Evolutionary conservation across 2,329 filamentous ascomycete species (phyloP).

Genomic region (Microascus cirrosus): DNA sequence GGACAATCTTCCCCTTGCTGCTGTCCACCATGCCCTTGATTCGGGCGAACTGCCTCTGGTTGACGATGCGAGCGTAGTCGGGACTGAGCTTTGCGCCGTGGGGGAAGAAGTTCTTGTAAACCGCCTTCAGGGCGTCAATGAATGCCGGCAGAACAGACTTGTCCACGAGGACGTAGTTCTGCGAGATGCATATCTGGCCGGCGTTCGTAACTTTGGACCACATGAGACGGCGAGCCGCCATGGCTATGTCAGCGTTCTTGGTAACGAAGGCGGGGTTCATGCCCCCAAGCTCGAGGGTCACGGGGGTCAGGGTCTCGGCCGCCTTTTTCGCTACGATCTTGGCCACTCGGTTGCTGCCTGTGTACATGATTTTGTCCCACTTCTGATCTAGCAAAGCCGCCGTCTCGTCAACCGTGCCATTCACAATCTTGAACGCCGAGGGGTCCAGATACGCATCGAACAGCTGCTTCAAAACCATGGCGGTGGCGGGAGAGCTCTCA

Average conservation of each 20-base stretch:
- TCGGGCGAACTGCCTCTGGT: conserved; percentile 65
- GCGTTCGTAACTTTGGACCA: conserved; percentile 85
- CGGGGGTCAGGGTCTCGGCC: conserved; percentile 77
- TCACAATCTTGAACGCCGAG: conserved; percentile 64
- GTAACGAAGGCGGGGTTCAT: conserved; percentile 88
- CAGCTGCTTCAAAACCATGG: conserved; percentile 70
- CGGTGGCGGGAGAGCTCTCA: conserved; percentile 65
- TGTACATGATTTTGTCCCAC: conserved; percentile 99
- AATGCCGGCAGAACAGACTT: conserved; percentile 60
- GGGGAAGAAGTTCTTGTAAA: conserved; percentile 71
- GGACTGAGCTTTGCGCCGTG: conserved; percentile 65
- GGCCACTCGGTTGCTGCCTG: conserved; percentile 67
- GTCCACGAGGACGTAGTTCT: conserved; percentile 87
- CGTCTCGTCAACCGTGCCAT: conserved; percentile 72
- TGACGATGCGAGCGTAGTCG: conserved; percentile 74
- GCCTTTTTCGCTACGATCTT: conserved; percentile 86
- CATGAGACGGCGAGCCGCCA: conserved; percentile 74
- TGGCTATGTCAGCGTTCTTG: conserved; percentile 63
- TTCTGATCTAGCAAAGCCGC: conserved; percentile 74
- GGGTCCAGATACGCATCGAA: conserved; percentile 67
- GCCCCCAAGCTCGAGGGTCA: conserved; percentile 83
- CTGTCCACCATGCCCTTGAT: conserved; percentile 87
- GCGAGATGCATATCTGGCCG: conserved; percentile 84
- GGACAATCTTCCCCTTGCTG: conserved; percentile 69
- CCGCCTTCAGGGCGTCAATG: conserved; percentile 60